These are phyloP conservation scores for Choanephora cucurbitarum DNA, from an alignment of 371 early-diverging fungal genomes.

Conservation along the genomic window DNA sequence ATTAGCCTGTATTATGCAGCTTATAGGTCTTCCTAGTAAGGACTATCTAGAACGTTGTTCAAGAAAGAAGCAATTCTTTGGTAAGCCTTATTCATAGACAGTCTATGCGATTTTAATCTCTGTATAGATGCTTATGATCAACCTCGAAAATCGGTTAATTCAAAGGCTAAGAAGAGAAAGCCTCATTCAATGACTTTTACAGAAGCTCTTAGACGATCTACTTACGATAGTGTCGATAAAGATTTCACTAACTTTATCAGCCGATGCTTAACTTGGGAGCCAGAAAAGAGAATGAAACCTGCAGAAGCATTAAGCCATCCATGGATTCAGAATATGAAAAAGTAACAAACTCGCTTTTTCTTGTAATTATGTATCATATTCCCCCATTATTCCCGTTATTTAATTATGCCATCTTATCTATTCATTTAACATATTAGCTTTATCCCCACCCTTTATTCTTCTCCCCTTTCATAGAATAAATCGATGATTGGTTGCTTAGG, in stretches of 20 bases:
- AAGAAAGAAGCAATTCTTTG: constrained; percentile 86
- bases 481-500: too few relatives aligned
- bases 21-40: constrained; percentile 79
- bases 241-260: constrained; percentile 83
- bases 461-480: too few relatives aligned
- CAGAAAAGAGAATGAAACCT: constrained; percentile 80
- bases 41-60: constrained; percentile 76
- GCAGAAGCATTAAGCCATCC: constrained; percentile 74
- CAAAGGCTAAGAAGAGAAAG: constrained; percentile 83
- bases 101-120: not conserved
- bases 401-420: not conserved
- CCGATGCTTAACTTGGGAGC: constrained; percentile 86
- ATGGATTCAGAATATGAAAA: constrained; percentile 52
- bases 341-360: not conserved
- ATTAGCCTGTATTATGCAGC: constrained; percentile 91
- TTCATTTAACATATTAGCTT: too few relatives aligned
- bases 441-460: too few relatives aligned
- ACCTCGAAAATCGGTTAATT: constrained; percentile 73
- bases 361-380: not conserved
- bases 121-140: constrained; percentile 60
- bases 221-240: constrained; percentile 56
- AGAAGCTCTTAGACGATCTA: constrained; percentile 56
- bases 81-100: too few relatives aligned
- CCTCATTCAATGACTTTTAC: constrained; percentile 73
- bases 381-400: not conserved